Evolutionary conservation across 2,329 filamentous ascomycete species (phyloP).

Genomic region (Bipolaris zeicola): DNA sequence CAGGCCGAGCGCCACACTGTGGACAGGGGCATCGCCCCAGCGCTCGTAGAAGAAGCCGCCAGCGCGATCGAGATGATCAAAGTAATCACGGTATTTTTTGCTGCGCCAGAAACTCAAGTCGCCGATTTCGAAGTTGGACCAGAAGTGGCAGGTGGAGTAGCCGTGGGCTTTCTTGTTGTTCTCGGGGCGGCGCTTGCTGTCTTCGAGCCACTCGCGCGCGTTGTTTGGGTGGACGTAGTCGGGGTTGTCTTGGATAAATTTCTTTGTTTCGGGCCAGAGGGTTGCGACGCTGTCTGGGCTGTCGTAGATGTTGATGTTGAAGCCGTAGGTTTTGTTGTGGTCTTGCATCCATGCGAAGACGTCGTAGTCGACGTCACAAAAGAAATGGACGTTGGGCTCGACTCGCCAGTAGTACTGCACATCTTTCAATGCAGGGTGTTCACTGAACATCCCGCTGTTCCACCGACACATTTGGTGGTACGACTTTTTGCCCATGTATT

Average conservation of each 20-base stretch:
- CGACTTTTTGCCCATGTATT: constrained; percentile 85
- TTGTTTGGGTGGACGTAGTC: constrained; percentile 82
- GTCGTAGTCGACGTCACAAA: constrained; percentile 98
- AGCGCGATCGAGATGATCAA: constrained; percentile 89
- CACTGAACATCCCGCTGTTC: constrained; percentile 98
- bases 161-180: constrained; percentile 83
- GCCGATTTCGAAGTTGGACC: constrained; percentile 97
- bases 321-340: constrained; percentile 98
- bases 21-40: constrained; percentile 97
- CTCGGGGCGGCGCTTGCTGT: constrained; percentile 74
- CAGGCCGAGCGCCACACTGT: constrained; percentile 88
- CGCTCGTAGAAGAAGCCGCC: constrained; percentile 99
- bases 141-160: constrained; percentile 98
- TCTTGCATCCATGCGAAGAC: constrained; percentile 98
- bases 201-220: constrained; percentile 85
- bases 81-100: constrained; percentile 91
- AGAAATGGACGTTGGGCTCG: constrained; percentile 98
- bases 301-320: constrained; percentile 97
- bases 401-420: constrained; percentile 97
- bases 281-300: constrained; percentile 82
- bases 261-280: constrained; percentile 93
- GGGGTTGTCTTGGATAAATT: constrained; percentile 85
- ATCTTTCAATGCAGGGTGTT: constrained; percentile 83
- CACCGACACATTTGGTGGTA: constrained; percentile 99
- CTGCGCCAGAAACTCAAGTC: constrained; percentile 93